These are phyloP conservation scores for Ceratopteris richardii DNA, from an alignment of 75 land plant genomes.

Conservation along the genomic window DNA sequence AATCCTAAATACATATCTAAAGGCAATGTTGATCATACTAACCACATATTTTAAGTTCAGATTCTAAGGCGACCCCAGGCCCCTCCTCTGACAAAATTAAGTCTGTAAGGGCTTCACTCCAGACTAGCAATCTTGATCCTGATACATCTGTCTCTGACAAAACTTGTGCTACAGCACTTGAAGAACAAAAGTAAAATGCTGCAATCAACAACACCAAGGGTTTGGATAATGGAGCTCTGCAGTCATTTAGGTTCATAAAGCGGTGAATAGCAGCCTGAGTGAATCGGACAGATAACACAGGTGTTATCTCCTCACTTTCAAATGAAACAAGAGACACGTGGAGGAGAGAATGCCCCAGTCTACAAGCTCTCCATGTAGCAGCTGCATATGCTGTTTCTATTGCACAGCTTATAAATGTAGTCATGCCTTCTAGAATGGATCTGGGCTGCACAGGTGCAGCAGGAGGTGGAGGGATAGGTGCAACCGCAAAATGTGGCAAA, in stretches of 20 bases:
- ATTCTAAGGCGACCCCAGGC: conserved; percentile 31
- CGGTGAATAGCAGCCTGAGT: conserved; percentile 44
- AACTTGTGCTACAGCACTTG: conserved; percentile 45
- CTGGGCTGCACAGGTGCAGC: conserved; percentile 41
- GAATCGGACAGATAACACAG: conserved; percentile 34
- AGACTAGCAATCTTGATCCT: conserved; percentile 27
- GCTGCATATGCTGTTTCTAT: conserved; percentile 52
- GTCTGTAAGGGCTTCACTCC: conserved; percentile 44
- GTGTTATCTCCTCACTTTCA: conserved; percentile 43
- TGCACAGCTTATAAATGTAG: conserved; percentile 47
- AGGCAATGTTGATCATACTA: too few species aligned
- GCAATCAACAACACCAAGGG: conserved; percentile 59
- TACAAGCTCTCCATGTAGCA: conserved; percentile 79
- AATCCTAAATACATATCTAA: neutral
- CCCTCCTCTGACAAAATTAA: conserved; percentile 25
- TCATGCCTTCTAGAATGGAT: conserved; percentile 64
- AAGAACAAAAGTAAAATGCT: conserved; percentile 50
- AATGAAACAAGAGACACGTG: conserved; percentile 47
- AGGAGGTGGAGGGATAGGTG: conserved; percentile 30
- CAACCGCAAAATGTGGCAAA: conserved; percentile 33
- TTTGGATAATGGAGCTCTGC: conserved; percentile 51
- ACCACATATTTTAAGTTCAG: conserved; percentile 72
- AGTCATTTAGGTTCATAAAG: conserved; percentile 30
- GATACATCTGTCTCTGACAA: conserved; percentile 20
- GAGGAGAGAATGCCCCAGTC: conserved; percentile 47